Evolutionary conservation across 2,329 filamentous ascomycete species (phyloP).

Genomic region (Fusarium xylarioides): DNA sequence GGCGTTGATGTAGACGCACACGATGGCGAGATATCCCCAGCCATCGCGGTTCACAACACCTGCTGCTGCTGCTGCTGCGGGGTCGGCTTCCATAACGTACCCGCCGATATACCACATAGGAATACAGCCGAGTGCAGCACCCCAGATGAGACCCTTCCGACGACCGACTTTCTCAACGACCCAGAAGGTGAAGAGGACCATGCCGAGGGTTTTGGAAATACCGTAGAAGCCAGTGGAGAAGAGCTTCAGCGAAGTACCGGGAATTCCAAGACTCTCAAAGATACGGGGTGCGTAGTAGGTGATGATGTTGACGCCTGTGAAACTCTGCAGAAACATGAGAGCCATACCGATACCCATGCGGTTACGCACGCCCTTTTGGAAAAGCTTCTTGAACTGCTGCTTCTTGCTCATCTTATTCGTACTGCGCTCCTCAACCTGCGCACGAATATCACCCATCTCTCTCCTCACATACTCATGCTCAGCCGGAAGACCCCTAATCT

Average conservation of each 20-base stretch:
- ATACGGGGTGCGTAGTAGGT: conserved; percentile 62
- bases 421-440: conserved; percentile 61
- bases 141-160: conserved; percentile 57
- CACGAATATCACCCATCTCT: conserved; percentile 66
- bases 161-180: conserved; percentile 59
- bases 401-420: conserved; percentile 43
- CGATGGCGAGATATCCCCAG: conserved; percentile 57
- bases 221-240: conserved; percentile 55
- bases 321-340: conserved; percentile 56
- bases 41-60: conserved; percentile 55
- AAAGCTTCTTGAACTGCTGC: conserved; percentile 46
- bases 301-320: conserved; percentile 65
- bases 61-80: conserved; percentile 52
- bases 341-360: conserved; percentile 57
- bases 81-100: conserved; percentile 48
- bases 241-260: conserved; percentile 45
- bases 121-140: conserved; percentile 48
- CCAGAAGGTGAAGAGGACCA: conserved; percentile 53
- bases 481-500: conserved; percentile 47
- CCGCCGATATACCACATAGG: conserved; percentile 54
- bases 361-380: conserved; percentile 48
- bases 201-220: conserved; percentile 49
- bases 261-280: conserved; percentile 50
- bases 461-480: conserved; percentile 51
- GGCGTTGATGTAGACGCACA: conserved; percentile 55